These are phyloP conservation scores for Durotheca rogersii DNA, from an alignment of 495 filamentous ascomycete species.

Conservation along the genomic window DNA sequence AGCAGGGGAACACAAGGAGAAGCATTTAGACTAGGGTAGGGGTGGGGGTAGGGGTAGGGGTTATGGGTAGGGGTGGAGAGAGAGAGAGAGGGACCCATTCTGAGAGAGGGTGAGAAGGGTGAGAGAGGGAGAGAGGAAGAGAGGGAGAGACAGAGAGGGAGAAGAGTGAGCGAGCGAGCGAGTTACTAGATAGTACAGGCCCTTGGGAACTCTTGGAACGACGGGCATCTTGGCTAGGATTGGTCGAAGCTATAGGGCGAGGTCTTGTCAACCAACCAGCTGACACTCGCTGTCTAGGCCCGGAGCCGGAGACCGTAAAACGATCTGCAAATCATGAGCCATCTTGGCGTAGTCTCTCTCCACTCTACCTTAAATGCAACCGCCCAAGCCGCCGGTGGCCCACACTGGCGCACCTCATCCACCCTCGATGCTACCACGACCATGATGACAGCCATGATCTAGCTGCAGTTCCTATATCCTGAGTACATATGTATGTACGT, in stretches of 20 bases:
- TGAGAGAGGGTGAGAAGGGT: not conserved
- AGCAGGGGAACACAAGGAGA: slow-evolving; percentile 25
- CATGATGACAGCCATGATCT: slow-evolving; percentile 27
- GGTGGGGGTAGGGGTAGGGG: slow-evolving; percentile 2
- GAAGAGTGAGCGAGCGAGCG: no score
- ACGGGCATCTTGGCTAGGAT: slow-evolving; percentile 15
- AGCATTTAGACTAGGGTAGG: slow-evolving; percentile 26
- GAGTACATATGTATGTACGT: no score
- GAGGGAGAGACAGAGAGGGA: slow-evolving; percentile 5
- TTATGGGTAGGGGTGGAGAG: not conserved
- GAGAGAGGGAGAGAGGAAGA: not conserved
- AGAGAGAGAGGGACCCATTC: not conserved
- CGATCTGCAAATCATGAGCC: slow-evolving; percentile 35
- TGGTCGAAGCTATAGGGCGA: slow-evolving; percentile 32
- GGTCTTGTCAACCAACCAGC: slow-evolving; percentile 38
- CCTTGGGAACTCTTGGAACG: slow-evolving; percentile 24
- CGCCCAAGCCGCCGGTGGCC: slow-evolving; percentile 29
- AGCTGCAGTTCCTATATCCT: no score
- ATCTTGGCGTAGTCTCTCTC: slow-evolving; percentile 27
- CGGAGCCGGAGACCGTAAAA: slow-evolving; percentile 35
- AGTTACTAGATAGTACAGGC: no score
- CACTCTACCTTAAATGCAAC: slow-evolving; percentile 35
- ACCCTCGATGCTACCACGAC: slow-evolving; percentile 3
- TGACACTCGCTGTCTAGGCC: slow-evolving; percentile 33
- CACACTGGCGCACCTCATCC: not conserved